phyloP scores from a whole-genome alignment of 768 basidiomycete genomes.

The Rhodotorula graminis region DNA sequence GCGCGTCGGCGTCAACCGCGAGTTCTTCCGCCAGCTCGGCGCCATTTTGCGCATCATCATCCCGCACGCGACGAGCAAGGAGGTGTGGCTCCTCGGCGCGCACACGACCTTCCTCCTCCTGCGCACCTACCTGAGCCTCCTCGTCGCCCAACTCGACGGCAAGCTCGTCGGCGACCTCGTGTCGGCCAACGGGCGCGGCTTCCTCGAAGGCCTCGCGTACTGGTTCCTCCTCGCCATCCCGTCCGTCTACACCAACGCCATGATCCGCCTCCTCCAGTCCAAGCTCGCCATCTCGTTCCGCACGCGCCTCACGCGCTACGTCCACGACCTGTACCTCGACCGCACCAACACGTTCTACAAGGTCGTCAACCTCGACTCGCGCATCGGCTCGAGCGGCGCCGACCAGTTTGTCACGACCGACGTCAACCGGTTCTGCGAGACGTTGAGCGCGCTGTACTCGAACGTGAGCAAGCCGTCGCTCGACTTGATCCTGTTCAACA shows the following conservation, averaged over 20 bases:
- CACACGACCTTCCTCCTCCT: slow-evolving; percentile 83
- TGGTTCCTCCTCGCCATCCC: slow-evolving; percentile 92
- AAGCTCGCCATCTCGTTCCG: slow-evolving; percentile 76
- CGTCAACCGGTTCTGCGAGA: slow-evolving; percentile 79
- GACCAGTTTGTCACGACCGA: slow-evolving; percentile 69
- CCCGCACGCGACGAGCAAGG: slow-evolving; percentile 50
- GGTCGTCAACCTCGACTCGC: slow-evolving; percentile 41
- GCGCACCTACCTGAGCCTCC: slow-evolving; percentile 78
- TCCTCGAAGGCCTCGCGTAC: slow-evolving; percentile 69
- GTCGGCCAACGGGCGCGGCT: slow-evolving; percentile 77
- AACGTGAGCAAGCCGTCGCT: slow-evolving; percentile 89
- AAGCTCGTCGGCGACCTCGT: slow-evolving; percentile 81
- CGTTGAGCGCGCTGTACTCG: slow-evolving; percentile 79
- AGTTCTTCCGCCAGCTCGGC: slow-evolving; percentile 41
- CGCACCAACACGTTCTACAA: slow-evolving; percentile 49
- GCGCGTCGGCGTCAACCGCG: slow-evolving; percentile 40
- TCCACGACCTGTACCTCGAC: slow-evolving; percentile 85
- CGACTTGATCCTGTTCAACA: slow-evolving; percentile 85
- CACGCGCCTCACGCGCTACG: slow-evolving; percentile 81
- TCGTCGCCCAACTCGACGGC: slow-evolving; percentile 83
- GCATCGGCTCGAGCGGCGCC: slow-evolving; percentile 32
- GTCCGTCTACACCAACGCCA: slow-evolving; percentile 90
- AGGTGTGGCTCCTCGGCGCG: slow-evolving; percentile 64
- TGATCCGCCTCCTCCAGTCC: slow-evolving; percentile 82
- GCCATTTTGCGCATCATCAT: slow-evolving; percentile 42